Percentiles rank a stretch among this genome's conserved stretches.
Conservation (phyloP, 2,329 filamentous ascomycete species). For the Pseudocercospora pini-densiflorae region DNA sequence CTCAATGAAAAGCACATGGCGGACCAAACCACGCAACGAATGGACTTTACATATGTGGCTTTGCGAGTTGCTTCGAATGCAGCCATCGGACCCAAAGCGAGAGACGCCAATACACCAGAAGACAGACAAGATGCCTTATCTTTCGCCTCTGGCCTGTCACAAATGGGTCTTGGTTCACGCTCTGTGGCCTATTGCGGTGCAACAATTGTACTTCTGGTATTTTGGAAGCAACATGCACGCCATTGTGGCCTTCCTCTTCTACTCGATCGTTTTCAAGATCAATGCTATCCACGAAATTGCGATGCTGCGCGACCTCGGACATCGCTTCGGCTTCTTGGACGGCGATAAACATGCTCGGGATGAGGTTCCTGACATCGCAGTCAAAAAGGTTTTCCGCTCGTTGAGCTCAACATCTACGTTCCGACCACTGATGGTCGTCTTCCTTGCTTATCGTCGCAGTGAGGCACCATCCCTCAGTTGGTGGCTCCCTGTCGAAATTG, state of each 20-base stretch:
- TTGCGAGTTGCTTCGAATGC: conserved; percentile 22
- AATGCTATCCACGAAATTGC: conserved; percentile 48
- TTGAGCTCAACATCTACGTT: conserved; percentile 24
- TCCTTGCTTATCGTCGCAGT: conserved; percentile 24
- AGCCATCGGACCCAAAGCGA: conserved; percentile 31
- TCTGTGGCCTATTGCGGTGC: conserved; percentile 44
- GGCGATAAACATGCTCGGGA: conserved; percentile 52
- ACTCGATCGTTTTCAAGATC: conserved; percentile 45
- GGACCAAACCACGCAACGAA: conserved; percentile 11
- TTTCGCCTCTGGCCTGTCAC: conserved; percentile 43
- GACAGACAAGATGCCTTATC: conserved; percentile 47
- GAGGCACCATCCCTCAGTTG: conserved; percentile 30
- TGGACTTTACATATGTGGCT: conserved; percentile 24
- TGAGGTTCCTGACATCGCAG: conserved; percentile 45
- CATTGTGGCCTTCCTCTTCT: conserved; percentile 44
- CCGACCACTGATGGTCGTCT: conserved; percentile 26
- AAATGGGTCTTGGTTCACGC: conserved; percentile 48
- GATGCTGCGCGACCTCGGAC: conserved; percentile 45
- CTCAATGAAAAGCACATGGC: conserved; percentile 31
- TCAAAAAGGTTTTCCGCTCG: conserved; percentile 26
- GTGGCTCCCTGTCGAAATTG: conserved; percentile 46
- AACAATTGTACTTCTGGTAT: conserved; percentile 42
- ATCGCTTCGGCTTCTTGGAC: conserved; percentile 49
- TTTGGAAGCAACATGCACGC: conserved; percentile 40
- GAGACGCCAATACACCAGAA: conserved; percentile 47